Evolutionary conservation across 495 filamentous ascomycete genomes (phyloP).

Genomic region (Neurospora sp.): DNA sequence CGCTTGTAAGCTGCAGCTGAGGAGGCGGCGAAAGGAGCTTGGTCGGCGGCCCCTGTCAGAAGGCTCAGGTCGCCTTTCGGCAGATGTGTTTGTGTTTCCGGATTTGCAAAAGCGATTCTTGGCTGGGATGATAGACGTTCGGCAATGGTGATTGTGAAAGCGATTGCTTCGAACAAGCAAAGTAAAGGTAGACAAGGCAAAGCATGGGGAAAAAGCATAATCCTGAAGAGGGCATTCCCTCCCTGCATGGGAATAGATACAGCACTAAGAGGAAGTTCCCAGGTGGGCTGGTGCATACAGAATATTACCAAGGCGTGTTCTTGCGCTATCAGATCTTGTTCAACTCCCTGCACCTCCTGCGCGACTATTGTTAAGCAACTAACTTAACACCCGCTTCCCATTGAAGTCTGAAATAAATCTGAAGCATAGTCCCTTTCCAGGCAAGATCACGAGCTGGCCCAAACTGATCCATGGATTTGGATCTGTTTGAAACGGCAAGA

Average conservation of each 20-base stretch:
- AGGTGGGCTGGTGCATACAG: not conserved
- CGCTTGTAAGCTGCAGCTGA: not conserved
- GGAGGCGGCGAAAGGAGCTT: not conserved
- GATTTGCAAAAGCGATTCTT: not conserved
- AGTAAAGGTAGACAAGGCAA: not conserved
- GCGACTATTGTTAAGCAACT: not conserved
- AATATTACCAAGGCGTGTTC: not conserved
- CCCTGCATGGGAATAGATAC: no score
- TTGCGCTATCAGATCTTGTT: not conserved
- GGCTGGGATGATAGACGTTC: not conserved
- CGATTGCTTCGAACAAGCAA: not conserved
- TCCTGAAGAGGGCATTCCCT: not conserved
- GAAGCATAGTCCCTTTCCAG: no score
- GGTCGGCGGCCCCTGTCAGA: not conserved
- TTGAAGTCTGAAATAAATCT: no score
- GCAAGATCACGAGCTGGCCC: no score
- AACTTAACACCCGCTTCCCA: not conserved
- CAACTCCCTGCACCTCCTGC: no score
- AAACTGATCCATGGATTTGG: no score
- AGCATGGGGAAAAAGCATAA: not conserved
- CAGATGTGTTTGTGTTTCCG: not conserved
- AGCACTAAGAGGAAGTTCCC: no score
- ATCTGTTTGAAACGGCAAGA: no score
- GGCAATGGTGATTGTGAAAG: not conserved
- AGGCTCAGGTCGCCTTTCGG: not conserved